Evolutionary conservation across 345 rosid genomes (phyloP).

Genomic region (Salix udensis): DNA sequence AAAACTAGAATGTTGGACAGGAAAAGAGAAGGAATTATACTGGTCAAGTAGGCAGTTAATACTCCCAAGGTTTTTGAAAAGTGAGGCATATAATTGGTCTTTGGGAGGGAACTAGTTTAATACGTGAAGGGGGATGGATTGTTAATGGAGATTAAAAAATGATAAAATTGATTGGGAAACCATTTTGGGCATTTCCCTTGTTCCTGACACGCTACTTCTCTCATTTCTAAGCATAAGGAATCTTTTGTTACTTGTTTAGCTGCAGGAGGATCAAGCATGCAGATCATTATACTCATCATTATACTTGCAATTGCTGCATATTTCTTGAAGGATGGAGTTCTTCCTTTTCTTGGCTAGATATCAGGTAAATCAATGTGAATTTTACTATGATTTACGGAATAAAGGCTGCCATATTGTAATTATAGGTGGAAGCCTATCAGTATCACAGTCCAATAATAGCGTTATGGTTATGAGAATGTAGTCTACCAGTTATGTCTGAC

Average conservation of each 20-base stretch:
- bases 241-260: not conserved
- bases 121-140: not conserved
- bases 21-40: not conserved
- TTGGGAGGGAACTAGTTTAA: not conserved
- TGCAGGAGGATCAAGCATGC: constrained; percentile 40
- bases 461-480: not conserved
- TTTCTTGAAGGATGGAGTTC: constrained; percentile 29
- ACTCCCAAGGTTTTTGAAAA: not conserved
- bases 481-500: too few relatives aligned
- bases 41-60: not conserved
- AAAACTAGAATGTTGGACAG: not conserved
- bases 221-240: not conserved
- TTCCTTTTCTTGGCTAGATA: constrained; percentile 10
- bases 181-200: not conserved
- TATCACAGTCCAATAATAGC: not conserved
- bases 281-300: constrained; percentile 36
- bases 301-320: constrained; percentile 38
- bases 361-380: not conserved
- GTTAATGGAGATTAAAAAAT: not conserved
- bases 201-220: not conserved
- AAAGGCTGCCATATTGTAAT: not conserved
- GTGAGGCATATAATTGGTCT: not conserved
- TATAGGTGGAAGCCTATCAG: not conserved
- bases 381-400: not conserved
- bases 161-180: not conserved